Conservation (phyloP, 2,329 filamentous ascomycete genomes). For the Ophiostoma piceae region DNA sequence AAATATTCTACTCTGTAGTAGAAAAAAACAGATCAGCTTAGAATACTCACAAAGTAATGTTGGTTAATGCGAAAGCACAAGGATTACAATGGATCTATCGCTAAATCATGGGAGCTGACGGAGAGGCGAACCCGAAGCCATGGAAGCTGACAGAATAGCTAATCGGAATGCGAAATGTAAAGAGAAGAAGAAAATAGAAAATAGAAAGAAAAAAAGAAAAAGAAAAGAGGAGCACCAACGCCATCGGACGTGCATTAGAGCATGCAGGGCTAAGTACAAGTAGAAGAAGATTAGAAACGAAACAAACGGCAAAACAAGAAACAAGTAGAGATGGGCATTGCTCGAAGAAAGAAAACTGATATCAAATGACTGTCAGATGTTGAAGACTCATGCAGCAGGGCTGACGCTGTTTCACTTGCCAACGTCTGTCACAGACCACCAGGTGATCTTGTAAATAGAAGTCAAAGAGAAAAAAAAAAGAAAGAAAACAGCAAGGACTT, state of each 20-base stretch:
- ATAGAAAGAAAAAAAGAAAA: not conserved
- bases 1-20: not conserved
- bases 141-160: not conserved
- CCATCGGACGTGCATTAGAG: slow-evolving; percentile 12
- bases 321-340: too few species aligned
- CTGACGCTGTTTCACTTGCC: not conserved
- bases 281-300: not conserved
- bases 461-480: too few species aligned
- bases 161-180: not conserved
- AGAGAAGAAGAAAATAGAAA: not conserved
- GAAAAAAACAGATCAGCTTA: slow-evolving; percentile 1
- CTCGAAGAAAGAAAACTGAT: not conserved
- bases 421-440: slow-evolving; percentile 2
- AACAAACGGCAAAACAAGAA: not conserved
- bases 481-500: too few species aligned
- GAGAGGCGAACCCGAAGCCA: slow-evolving; percentile 5
- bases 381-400: not conserved
- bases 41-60: not conserved
- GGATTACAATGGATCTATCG: not conserved
- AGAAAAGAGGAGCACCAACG: not conserved
- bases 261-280: slow-evolving; percentile 3
- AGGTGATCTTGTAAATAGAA: not conserved
- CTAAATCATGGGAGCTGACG: not conserved
- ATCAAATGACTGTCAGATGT: not conserved
- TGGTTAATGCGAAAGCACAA: not conserved